Evolutionary conservation across 2,329 filamentous ascomycete genomes (phyloP), one percentile per base, ranked within the genome.

Genomic region (Knoxdaviesia proteae): DNA sequence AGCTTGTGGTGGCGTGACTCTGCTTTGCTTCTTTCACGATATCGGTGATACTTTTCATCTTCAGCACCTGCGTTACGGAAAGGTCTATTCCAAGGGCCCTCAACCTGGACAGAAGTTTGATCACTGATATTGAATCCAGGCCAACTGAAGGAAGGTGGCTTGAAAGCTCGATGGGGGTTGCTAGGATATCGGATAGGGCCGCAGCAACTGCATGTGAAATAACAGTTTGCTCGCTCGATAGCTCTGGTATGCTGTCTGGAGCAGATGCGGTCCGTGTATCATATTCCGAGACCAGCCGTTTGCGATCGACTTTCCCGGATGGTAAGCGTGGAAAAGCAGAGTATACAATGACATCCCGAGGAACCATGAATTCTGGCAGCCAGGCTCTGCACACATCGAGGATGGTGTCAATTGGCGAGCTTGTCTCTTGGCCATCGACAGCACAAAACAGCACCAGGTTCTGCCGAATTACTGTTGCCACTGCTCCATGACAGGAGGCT

Each of bases 301-400:
- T 79, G 42, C 74, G 75, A 52, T 94, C 80, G 9, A 87, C 68
- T 53, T 94, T 94, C 1, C 87, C 87, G 1, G 84, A 93, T 3
- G 84, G 66, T 20, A 94, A 61, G 42, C 78, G 74, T 1, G 84
- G 84, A 44, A 94, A 77, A 6, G 68, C 62, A 1, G 65, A 49
- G 47, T 80, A 59, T 1, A 80, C 52, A 0, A 84, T 56, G 30
- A 92, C 61, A 47, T 92, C 80, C 4, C 71, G 69, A 0, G 87
- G 87, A 1, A 92, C 60, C 87, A 94, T 94, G 53, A 78, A 90
- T 4, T 67, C 64, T 0, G 86, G 84, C 1, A 94, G 65, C 83
- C 84, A 93, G 41, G 67, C 65, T 41, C 65, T 67, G 57, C 84
- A 93, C 5, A 64, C 69, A 10, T 64, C 53, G 33, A 71, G 52